These are phyloP conservation scores for Penicillium vulpinum DNA, from an alignment of 2,329 filamentous ascomycete genomes.

Conservation along the genomic window DNA sequence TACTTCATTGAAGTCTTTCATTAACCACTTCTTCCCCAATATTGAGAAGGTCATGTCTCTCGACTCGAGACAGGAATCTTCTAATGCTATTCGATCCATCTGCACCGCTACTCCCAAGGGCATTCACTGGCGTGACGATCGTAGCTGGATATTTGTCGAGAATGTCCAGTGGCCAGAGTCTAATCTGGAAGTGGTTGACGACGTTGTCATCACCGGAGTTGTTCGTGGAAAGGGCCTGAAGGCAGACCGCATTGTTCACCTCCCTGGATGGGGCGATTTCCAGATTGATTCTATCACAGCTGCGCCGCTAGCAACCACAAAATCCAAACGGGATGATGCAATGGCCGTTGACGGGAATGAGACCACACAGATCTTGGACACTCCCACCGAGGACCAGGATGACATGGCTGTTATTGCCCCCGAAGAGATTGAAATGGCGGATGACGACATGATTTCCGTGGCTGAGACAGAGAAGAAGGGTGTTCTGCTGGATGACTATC, in stretches of 20 bases:
- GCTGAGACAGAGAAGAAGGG: conserved; percentile 69
- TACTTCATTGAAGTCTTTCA: conserved; percentile 83
- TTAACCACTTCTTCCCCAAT: conserved; percentile 89
- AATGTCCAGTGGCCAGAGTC: conserved; percentile 69
- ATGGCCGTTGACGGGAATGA: conserved; percentile 68
- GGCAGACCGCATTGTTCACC: conserved; percentile 82
- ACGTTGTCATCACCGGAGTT: conserved; percentile 77
- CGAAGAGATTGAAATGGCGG: conserved; percentile 78
- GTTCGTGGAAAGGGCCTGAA: conserved; percentile 85
- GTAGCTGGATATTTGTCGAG: conserved; percentile 93
- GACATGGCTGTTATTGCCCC: conserved; percentile 81
- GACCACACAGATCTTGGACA: conserved; percentile 58
- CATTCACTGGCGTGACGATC: conserved; percentile 89
- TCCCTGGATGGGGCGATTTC: conserved; percentile 92
- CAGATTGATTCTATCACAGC: conserved; percentile 87
- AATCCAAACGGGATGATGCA: conserved; percentile 56
- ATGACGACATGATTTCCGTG: conserved; percentile 57
- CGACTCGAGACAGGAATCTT: conserved; percentile 84
- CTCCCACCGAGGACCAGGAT: conserved; percentile 76
- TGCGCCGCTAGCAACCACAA: conserved; percentile 63
- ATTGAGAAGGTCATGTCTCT: conserved; percentile 89
- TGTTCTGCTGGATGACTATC: conserved; percentile 91
- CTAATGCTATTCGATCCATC: conserved; percentile 84
- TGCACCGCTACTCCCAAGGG: conserved; percentile 93
- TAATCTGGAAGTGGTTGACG: conserved; percentile 45